Percentiles rank a stretch among this genome's conserved stretches.
Conservation (phyloP, 371 early-diverging fungal species). For the Mucor circinelloides region DNA sequence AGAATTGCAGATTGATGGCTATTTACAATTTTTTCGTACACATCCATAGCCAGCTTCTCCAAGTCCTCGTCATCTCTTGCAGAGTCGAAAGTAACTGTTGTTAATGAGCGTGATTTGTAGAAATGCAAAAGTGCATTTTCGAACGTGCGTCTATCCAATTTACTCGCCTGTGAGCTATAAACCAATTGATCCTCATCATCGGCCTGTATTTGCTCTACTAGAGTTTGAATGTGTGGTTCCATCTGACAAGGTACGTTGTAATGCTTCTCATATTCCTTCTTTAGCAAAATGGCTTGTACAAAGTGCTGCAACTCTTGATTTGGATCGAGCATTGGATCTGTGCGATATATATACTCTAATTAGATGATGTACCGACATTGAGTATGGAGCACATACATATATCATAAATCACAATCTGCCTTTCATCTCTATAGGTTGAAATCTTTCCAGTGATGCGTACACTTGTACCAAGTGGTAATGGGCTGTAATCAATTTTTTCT, state of each 20-base stretch:
- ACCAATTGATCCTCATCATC: neutral
- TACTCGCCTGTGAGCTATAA: neutral
- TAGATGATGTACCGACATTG: too few species aligned
- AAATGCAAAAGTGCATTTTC: neutral
- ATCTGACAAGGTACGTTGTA: neutral
- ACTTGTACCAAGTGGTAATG: conserved; percentile 7
- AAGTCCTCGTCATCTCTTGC: neutral
- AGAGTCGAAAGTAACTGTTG: neutral
- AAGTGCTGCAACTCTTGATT: conserved; percentile 3
- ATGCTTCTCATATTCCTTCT: neutral
- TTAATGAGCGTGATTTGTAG: neutral
- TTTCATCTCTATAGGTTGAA: neutral
- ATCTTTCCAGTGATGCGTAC: conserved; percentile 14
- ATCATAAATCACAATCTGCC: conserved; percentile 5
- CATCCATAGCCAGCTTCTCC: neutral
- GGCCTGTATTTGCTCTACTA: neutral
- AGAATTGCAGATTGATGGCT: neutral
- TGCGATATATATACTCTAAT: neutral
- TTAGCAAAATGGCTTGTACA: neutral
- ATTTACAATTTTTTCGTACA: neutral
- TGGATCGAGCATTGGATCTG: conserved; percentile 4
- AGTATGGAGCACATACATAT: conserved; percentile 7
- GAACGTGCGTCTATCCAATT: neutral
- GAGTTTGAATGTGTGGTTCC: neutral
- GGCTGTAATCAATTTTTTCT: neutral